Evolutionary conservation across 2,329 filamentous ascomycete genomes (phyloP).

Genomic region (Colletotrichum incanum): DNA sequence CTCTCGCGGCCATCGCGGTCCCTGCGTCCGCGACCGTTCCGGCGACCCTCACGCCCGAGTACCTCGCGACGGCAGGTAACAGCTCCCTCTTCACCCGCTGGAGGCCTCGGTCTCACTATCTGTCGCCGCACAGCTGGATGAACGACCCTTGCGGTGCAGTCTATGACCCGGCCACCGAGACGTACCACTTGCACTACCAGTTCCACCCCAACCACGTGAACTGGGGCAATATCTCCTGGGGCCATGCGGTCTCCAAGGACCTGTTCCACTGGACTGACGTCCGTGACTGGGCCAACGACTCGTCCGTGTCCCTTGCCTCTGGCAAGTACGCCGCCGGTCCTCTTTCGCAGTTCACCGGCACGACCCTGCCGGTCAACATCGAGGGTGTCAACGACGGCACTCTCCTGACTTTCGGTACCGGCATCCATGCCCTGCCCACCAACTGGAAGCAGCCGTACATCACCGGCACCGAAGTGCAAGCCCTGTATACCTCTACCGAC

Average conservation of each 20-base stretch:
- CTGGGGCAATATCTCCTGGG: conserved; percentile 76
- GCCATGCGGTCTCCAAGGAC: conserved; percentile 75
- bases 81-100: conserved; percentile 44
- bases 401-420: conserved; percentile 40
- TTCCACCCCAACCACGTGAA: conserved; percentile 60
- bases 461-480: conserved; percentile 41
- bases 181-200: conserved; percentile 78
- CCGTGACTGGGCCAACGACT: conserved; percentile 40
- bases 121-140: conserved; percentile 67
- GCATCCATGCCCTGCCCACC: conserved; percentile 41
- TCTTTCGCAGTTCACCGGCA: conserved; percentile 41
- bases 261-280: conserved; percentile 70
- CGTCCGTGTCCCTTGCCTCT: conserved; percentile 38
- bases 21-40: conserved; percentile 28
- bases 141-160: conserved; percentile 79
- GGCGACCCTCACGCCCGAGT: conserved; percentile 38
- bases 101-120: conserved; percentile 60
- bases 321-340: conserved; percentile 29
- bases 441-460: conserved; percentile 44
- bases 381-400: conserved; percentile 40
- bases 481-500: conserved; percentile 38
- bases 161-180: conserved; percentile 65
- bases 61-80: conserved; percentile 37
- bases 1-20: conserved; percentile 35
- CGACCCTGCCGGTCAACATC: conserved; percentile 40